Conservation (phyloP, 371 early-diverging fungal species). For the Amoeboradix gromovi region DNA sequence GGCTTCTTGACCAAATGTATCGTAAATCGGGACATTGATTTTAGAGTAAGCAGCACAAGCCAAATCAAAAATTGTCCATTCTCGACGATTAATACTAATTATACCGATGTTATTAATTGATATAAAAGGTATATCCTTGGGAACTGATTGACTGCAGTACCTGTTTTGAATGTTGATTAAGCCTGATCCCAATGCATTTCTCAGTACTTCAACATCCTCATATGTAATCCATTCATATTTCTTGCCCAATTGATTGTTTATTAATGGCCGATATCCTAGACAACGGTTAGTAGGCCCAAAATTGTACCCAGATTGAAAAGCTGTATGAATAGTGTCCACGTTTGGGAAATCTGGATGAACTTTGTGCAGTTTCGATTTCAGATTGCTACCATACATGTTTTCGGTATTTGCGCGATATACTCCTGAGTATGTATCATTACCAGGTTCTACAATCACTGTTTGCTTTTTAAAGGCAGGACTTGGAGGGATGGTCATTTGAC, state of each 20-base stretch:
- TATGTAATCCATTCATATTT: neutral
- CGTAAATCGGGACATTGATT: constrained; percentile 24
- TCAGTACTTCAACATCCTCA: neutral
- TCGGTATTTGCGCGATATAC: neutral
- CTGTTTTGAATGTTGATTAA: neutral
- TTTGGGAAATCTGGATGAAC: neutral
- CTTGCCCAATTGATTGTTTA: neutral
- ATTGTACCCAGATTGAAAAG: neutral
- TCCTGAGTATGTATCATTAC: neutral
- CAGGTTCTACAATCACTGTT: neutral
- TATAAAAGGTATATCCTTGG: neutral
- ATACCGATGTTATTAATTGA: constrained; percentile 14
- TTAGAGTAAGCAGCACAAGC: constrained; percentile 2
- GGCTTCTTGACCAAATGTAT: constrained; percentile 29
- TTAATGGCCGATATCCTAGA: neutral
- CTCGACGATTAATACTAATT: constrained; percentile 24
- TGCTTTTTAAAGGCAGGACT: neutral
- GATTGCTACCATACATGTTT: neutral
- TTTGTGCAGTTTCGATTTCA: neutral
- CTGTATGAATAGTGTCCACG: neutral
- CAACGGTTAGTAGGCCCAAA: neutral
- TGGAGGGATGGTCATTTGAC: neutral
- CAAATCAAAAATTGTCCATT: constrained; percentile 27
- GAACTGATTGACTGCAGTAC: neutral
- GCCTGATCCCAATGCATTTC: neutral